A percentile compares a stretch with the other conserved stretches of the same genome.
Conservation (phyloP, 176 grass and related monocot species). For the bread wheat (Triticum aestivum) region IWGSC_CS_RefSeq_v2.1 NC_057795.1:116854725-116855224, state of each 20-base stretch:
- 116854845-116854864: neutral
- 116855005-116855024: neutral
- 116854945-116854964: neutral
- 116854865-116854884: neutral
- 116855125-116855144: conserved; percentile 65
- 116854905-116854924: neutral
- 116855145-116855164: conserved; percentile 40
- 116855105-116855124: conserved; percentile 47
- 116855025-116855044: neutral
- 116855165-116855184: conserved; percentile 34
- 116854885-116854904: neutral
- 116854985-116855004: neutral
- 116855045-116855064: conserved; percentile 38
- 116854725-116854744: too few relatives aligned
- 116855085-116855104: conserved; percentile 54
- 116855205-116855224: conserved; percentile 44
- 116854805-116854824: neutral
- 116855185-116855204: conserved; percentile 30
- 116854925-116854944: neutral
- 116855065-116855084: conserved; percentile 35
- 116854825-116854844: neutral
- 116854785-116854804: neutral
- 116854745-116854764: too few relatives aligned
- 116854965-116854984: neutral
- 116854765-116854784: neutral